Evolutionary conservation across 1,284 basidiomycete genomes (phyloP), one percentile per base, ranked within the genome.

Genomic region (Kwoniella shivajii): DNA sequence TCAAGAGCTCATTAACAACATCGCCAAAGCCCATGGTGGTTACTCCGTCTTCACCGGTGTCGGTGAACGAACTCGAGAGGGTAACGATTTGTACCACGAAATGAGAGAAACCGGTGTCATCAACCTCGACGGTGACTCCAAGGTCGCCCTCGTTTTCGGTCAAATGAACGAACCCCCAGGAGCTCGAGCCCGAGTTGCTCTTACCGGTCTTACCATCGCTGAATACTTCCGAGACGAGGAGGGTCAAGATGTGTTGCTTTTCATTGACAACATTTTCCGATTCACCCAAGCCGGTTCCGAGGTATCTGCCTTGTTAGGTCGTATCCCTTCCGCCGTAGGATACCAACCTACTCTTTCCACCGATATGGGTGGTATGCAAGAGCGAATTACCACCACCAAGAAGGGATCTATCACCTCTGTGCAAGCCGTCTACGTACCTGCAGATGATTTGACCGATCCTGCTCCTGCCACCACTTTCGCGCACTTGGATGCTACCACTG

Each of bases 221-320:
- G 95, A 99, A 83, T 99, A 98, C 84, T 99, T 99, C 95, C 94
- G 95, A 89, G 95, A 99, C 77, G 94, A 98, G 83, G 94, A 99
- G 83, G 95, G 95, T 69, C 95, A 99, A 82, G 95, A 98, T 81
- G 95, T 99, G 84, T 86, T 98, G 78, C 88, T 99, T 78, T 98
- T 98, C 86, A 98, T 98, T 79, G 95, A 99, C 90, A 99, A 98
- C 87, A 99, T 98, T 84, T 96, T 96, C 92, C 92, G 93, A 79
- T 96, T 97, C 89, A 95, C 92, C 71, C 92, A 97, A 82, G 95
- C 95, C 78, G 95, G 95, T 89, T 99, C 95, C 68, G 95, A 98
- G 82, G 96, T 98, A 84, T 99, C 95, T 82, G 95, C 95, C 66
- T 82, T 99, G 77, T 90, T 98, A 74, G 95, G 95, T 86, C 95